Evolutionary conservation across 805 yeast genomes (phyloP).

Genomic region (Saccharomyces paradoxus): DNA sequence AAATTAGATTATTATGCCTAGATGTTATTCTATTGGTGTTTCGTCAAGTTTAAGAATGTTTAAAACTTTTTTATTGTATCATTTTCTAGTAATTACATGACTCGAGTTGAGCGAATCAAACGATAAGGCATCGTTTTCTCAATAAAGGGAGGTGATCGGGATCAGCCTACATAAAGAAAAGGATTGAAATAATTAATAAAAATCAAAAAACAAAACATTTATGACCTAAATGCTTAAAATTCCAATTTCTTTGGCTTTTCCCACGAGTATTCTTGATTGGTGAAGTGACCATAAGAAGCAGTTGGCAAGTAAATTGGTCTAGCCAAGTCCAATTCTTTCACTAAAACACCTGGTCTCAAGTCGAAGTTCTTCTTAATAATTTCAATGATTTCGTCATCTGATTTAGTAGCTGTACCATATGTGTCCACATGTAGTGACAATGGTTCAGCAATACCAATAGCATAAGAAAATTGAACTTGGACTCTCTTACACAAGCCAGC

Average conservation of each 20-base stretch:
- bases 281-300: slow-evolving; percentile 97
- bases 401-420: slow-evolving; percentile 87
- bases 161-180: neutral
- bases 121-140: neutral
- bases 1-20: neutral
- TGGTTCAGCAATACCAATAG: slow-evolving; percentile 99
- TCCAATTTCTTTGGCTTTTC: slow-evolving; percentile 80
- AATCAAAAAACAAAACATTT: neutral
- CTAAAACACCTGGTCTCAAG: slow-evolving; percentile 97
- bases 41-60: neutral
- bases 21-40: neutral
- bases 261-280: slow-evolving; percentile 96
- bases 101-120: slow-evolving; percentile 18
- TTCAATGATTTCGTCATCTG: slow-evolving; percentile 77
- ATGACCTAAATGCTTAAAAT: slow-evolving; percentile 32
- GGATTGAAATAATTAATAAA: neutral
- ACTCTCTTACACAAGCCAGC: slow-evolving; percentile 94
- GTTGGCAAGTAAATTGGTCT: slow-evolving; percentile 97
- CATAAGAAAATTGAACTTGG: slow-evolving; percentile 93
- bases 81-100: slow-evolving; percentile 7
- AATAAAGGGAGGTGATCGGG: neutral
- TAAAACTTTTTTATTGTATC: neutral
- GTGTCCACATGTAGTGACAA: slow-evolving; percentile 92
- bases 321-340: slow-evolving; percentile 88
- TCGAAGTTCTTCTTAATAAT: slow-evolving; percentile 89